A percentile compares a stretch with the other conserved stretches of the same genome.
phyloP scores from a whole-genome alignment of 345 rosid genomes.

The Lumnitzera littorea region DNA sequence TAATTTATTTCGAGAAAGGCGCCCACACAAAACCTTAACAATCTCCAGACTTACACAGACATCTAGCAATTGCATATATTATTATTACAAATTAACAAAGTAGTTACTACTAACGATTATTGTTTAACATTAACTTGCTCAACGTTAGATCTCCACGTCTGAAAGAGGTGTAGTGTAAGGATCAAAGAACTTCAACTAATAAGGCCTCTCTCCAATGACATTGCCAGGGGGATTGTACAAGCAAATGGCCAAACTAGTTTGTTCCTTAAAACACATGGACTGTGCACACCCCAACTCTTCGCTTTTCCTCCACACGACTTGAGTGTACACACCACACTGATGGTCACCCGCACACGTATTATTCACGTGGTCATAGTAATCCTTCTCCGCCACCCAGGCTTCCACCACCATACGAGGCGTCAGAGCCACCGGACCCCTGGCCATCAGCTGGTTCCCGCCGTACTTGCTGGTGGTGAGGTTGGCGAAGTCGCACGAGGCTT shows the following conservation, averaged over 20 bases:
- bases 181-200: conserved; percentile 14
- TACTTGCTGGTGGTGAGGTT: conserved; percentile 40
- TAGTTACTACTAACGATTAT: too few relatives aligned
- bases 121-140: too few relatives aligned
- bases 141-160: too few relatives aligned
- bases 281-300: conserved; percentile 66
- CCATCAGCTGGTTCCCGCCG: conserved; percentile 71
- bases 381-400: conserved; percentile 63
- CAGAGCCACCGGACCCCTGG: conserved; percentile 34
- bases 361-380: conserved; percentile 41
- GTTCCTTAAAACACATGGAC: conserved; percentile 41
- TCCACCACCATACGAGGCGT: conserved; percentile 56
- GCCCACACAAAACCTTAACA: too few relatives aligned
- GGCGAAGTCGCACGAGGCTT: conserved; percentile 64
- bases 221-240: conserved; percentile 87
- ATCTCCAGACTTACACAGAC: too few relatives aligned
- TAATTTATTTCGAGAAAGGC: too few relatives aligned
- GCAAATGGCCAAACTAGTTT: conserved; percentile 58
- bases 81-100: too few relatives aligned
- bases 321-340: conserved; percentile 66
- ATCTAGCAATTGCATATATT: too few relatives aligned
- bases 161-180: too few relatives aligned
- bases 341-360: conserved; percentile 51
- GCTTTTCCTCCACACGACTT: conserved; percentile 78
- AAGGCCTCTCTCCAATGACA: conserved; percentile 60